Evolutionary conservation across 768 basidiomycete species (phyloP), one percentile per base, ranked within the genome.

Genomic region (Collybia nuda): DNA sequence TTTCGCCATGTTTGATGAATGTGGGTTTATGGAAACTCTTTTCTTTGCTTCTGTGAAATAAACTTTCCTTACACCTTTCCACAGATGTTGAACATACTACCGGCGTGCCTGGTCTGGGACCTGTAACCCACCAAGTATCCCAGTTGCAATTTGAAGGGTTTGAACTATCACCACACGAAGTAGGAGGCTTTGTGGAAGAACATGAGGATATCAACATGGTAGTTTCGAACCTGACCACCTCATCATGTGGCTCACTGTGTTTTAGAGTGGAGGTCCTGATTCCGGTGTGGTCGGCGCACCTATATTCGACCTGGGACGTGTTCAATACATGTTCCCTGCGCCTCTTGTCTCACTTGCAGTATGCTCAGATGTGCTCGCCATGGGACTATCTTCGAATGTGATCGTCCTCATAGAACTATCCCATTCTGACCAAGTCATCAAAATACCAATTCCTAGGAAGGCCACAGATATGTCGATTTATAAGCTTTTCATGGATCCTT

Each of bases 401-500:
- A 76, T 98, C 40, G 83, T 94, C 43, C 81, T 96, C 56, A 95
- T 99, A 58, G 94, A 97, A 64, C 79, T 99, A 41, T 82, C 88
- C 11, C 86, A 85, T 47, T 82, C 93, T 0, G 92, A 95, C 60
- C 90, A 93, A 61, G 85, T 98, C 41, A 70, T 89, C 55, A 88
- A 88, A 61, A 79, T 98, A 11, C 85, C 77, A 40, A 85, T 91
- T 51, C 84, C 84, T 17, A 78, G 84, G 52, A 91, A 90, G 65
- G 77, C 81, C 1, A 71, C 76, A n/a, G 89, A 93, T 53, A 80
- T 91, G 74, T 74, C 78, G 6, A 83, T 98, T 41, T 71, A 87
- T 73, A 88, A 88, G 62, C 69, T 98, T 46, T 98, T 94, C 70
- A 81, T 90, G 64, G 95, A 98, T 66, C 95, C 95, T 12, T 89